Base-by-base conservation (phyloP, 1,284 basidiomycete genomes). In the Anthracocystis panici-leucophaei region DNA sequence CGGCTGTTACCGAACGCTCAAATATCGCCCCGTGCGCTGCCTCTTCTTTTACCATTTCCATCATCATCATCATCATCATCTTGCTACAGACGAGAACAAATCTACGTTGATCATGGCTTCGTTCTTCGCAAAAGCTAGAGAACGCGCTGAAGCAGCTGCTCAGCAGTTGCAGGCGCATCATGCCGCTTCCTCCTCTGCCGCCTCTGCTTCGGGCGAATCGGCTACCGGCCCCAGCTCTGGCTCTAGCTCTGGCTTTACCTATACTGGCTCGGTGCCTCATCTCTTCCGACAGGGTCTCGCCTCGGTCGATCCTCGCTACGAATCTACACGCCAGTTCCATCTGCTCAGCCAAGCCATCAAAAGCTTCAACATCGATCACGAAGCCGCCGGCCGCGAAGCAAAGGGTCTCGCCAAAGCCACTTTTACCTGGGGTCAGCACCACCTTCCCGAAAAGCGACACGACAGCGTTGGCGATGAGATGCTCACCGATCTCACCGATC, bases 131-230 rank as follows among this genome's bases (percentile, higher is more conserved):
- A 75, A 78, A 25, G 80, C 79, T 3, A 53, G 75, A 21, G 80
- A 82, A 42, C 60, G 78, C 8, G 80, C 80, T 16, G 73, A 79
- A 63, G 77, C 78, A 8, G 80, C 79, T 56, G 80, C 79, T 49
- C 75, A 73, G 68, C 75, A 76, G 63, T 57, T 78, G 44, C 75
- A 74, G 51, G 74, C 71, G 31, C 65, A 69, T 27, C 66, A 65
- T n/a, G 65, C 74, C 41, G 61, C 66, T 45, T 55, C 42, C 40
- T 59, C 27, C 23, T 35, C 51, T 46, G 52, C 54, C 42, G 44
- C 50, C 40, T 49, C 59, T 23, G 55, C 51, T 25, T 38, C 68
- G 5, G 38, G 38, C 41, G 42, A 57, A 14, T 6, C 35, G 7
- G 40, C 58, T 9, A 50, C 50, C 38, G 45, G 23, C 31, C 45